A percentile compares a stretch with the other conserved stretches of the same genome.
Evolutionary conservation across 1,139 yeast species (phyloP).

Genomic region (Geotrichum fermentans): DNA sequence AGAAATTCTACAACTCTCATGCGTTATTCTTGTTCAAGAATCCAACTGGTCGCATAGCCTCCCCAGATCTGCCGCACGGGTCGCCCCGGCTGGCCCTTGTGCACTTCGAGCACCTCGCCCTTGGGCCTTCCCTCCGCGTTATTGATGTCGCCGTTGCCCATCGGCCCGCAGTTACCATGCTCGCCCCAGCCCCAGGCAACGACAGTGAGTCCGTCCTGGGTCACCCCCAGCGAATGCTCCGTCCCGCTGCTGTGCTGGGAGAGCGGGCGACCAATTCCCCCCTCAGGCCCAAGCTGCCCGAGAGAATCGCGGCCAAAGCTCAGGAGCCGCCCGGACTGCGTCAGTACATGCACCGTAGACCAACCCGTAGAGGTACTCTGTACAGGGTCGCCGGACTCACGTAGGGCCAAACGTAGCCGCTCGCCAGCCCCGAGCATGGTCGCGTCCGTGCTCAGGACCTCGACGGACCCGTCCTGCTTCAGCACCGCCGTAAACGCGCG

Average conservation of each 20-base stretch:
- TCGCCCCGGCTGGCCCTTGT: neutral
- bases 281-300: slow-evolving; percentile 52
- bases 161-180: slow-evolving; percentile 86
- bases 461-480: neutral
- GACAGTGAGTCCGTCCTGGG: slow-evolving; percentile 37
- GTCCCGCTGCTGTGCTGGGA: slow-evolving; percentile 56
- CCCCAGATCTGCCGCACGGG: slow-evolving; percentile 18
- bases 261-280: slow-evolving; percentile 14
- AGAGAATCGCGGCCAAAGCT: slow-evolving; percentile 75
- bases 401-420: neutral
- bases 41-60: slow-evolving; percentile 27
- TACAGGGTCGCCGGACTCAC: neutral
- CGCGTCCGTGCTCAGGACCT: neutral
- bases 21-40: neutral
- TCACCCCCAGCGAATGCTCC: slow-evolving; percentile 68
- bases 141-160: slow-evolving; percentile 16
- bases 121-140: slow-evolving; percentile 1
- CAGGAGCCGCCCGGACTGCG: slow-evolving; percentile 30
- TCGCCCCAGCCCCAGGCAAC: slow-evolving; percentile 98
- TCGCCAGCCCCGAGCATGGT: neutral
- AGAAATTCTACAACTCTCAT: too few relatives aligned
- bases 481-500: slow-evolving; percentile 13
- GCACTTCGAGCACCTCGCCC: slow-evolving; percentile 7
- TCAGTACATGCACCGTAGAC: slow-evolving; percentile 63
- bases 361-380: slow-evolving; percentile 56